phyloP scores from a whole-genome alignment of 108 stramenopile species.

The Fistulifera pelliculosa region DNA sequence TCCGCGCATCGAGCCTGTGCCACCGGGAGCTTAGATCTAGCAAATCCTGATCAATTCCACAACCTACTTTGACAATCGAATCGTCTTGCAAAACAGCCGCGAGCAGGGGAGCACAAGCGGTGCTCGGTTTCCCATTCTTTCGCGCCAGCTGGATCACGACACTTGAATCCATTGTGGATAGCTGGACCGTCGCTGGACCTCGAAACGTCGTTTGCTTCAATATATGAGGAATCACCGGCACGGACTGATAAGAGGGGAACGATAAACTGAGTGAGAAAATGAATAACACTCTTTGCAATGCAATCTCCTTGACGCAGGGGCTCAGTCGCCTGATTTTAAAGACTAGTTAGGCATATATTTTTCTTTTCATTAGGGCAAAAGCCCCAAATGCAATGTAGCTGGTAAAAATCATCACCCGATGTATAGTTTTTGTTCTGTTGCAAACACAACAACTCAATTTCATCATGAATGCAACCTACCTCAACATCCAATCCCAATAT shows the following conservation, averaged over 20 bases:
- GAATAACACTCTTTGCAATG: neutral
- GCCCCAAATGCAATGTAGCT: constrained; percentile 28
- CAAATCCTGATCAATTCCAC: constrained; percentile 57
- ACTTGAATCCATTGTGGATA: constrained; percentile 41
- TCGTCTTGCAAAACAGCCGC: constrained; percentile 31
- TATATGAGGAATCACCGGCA: constrained; percentile 26
- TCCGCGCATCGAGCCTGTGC: constrained; percentile 20
- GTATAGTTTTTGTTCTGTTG: neutral
- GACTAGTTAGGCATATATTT: constrained; percentile 3
- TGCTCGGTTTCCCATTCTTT: constrained; percentile 17
- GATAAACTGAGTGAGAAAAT: neutral
- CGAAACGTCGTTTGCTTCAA: constrained; percentile 15
- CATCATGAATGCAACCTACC: constrained; percentile 13
- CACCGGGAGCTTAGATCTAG: constrained; percentile 34
- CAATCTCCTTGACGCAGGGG: neutral
- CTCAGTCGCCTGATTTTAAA: constrained; percentile 9
- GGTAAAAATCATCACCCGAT: constrained; percentile 12
- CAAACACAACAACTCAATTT: neutral
- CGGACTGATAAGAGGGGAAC: constrained; percentile 1
- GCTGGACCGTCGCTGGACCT: constrained; percentile 55
- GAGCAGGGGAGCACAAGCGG: constrained; percentile 26
- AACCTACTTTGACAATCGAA: constrained; percentile 47
- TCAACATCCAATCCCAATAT: constrained; percentile 30
- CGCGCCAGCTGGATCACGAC: constrained; percentile 51
- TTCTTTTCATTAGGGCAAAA: constrained; percentile 13